Base-by-base conservation (phyloP, 2,329 filamentous ascomycete genomes). In the Chaetomium strumarium region DNA sequence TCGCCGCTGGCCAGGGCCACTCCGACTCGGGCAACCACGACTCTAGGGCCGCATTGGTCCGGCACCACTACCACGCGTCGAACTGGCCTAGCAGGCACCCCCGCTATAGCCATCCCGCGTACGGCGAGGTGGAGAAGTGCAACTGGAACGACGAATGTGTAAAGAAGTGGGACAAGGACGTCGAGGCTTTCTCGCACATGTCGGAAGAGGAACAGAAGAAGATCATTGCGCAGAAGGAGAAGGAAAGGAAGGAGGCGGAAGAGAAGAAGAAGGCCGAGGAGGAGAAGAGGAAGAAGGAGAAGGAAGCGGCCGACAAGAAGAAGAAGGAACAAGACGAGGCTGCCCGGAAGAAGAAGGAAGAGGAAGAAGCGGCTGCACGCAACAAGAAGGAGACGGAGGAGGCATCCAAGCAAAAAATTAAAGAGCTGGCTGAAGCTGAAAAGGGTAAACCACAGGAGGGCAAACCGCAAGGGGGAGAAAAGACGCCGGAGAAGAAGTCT, bases 41-140 rank as follows among this genome's bases (percentile, higher is more conserved):
- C 47, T 75, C 83, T 1, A 74, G 82, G 46, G 76, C 76, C 17
- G 85, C 85, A 1, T 72, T 88, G 1, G 84, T 88, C 20, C 85
- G 83, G 66, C 85, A 89, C 64, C 84, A 88, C 66, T 89, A 87
- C 62, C 85, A 88, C 65, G 85, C 85, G 0, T 88, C 84, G 1
- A 79, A 81, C 54, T 88, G 85, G 85, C 85, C 84, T 2, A 78
- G 76, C 48, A 73, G 73, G 2, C 85, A 88, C 63, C 83, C 81
- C 1, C 75, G 85, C 30, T 85, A 77, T 68, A 82, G 73, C 43
- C 85, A 88, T 64, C 83, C 84, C 1, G 79, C 83, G 49, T 86
- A 83, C 62, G 84, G 83, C 6, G 81, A 86, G 66, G 84, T 88
- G 0, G 85, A 88, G 64, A 73, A 76, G 58, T 88, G 84, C 67